These are phyloP conservation scores for Sclerotinia trifoliorum DNA, from an alignment of 2,329 filamentous ascomycete genomes.

Conservation along the genomic window DNA sequence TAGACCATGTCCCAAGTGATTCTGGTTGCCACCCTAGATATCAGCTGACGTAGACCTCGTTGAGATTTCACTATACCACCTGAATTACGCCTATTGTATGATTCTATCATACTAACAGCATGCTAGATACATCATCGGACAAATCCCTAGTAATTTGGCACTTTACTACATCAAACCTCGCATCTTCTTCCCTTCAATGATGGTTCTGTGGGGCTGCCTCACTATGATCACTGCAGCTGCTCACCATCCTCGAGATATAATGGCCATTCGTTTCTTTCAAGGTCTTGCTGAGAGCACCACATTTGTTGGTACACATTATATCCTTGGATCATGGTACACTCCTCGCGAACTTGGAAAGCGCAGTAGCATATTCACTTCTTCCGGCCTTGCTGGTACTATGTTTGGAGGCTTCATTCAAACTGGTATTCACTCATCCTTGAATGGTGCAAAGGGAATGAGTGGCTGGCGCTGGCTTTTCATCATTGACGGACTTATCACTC, in stretches of 20 bases:
- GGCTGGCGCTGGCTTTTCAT: constrained; percentile 55
- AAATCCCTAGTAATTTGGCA: constrained; percentile 60
- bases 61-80: neutral
- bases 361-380: constrained; percentile 59
- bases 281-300: constrained; percentile 55
- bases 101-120: neutral
- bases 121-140: constrained; percentile 52
- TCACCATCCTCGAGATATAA: constrained; percentile 53
- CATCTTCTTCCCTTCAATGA: constrained; percentile 63
- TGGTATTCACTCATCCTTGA: constrained; percentile 36
- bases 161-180: constrained; percentile 62
- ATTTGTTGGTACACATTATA: constrained; percentile 58
- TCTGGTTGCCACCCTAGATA: neutral
- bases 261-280: constrained; percentile 51
- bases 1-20: neutral
- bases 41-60: neutral
- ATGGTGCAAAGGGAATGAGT: constrained; percentile 46
- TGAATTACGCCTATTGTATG: neutral
- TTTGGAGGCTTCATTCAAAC: constrained; percentile 63
- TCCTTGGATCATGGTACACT: constrained; percentile 61
- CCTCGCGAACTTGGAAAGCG: constrained; percentile 60
- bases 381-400: constrained; percentile 59
- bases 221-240: constrained; percentile 60
- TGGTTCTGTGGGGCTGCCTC: constrained; percentile 61
- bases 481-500: constrained; percentile 55